Conservation (phyloP, 1,284 basidiomycete species). For the Ceratobasidium sp. region DNA sequence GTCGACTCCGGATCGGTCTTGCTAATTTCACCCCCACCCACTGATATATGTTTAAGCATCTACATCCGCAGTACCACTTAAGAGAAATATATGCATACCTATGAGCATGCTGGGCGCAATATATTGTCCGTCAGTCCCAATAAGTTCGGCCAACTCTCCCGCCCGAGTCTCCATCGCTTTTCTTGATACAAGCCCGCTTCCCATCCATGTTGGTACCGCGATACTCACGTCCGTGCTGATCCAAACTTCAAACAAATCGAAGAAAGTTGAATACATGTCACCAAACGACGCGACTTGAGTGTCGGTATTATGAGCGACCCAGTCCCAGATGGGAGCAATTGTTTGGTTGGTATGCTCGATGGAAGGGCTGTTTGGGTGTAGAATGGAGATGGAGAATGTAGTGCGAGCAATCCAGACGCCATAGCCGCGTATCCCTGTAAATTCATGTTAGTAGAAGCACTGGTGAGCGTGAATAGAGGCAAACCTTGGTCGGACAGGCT, state of each 20-base stretch:
- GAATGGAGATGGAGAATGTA: neutral
- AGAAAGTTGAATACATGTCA: no score
- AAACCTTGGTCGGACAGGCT: conserved; percentile 4
- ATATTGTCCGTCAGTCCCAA: neutral
- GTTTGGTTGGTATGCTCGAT: no score
- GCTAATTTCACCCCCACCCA: conserved; percentile 61
- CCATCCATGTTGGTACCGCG: neutral
- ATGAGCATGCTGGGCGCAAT: neutral
- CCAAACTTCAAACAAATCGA: no score
- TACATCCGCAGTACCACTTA: neutral
- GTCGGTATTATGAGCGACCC: no score
- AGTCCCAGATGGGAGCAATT: no score
- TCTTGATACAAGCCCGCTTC: neutral
- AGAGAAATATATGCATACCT: neutral
- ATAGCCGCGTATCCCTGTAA: neutral
- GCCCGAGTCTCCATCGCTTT: neutral
- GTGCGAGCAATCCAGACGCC: neutral
- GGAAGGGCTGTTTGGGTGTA: neutral
- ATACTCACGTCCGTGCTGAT: neutral
- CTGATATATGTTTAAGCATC: conserved; percentile 42
- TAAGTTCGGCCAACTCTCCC: neutral
- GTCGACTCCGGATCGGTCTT: conserved; percentile 57
- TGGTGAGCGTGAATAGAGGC: neutral
- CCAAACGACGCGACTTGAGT: no score
- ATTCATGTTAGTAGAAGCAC: neutral